A percentile compares a stretch with the other conserved stretches of the same genome.
Evolutionary conservation across 2,329 filamentous ascomycete genomes (phyloP).

Genomic region (Aspergillus quadricinctus): DNA sequence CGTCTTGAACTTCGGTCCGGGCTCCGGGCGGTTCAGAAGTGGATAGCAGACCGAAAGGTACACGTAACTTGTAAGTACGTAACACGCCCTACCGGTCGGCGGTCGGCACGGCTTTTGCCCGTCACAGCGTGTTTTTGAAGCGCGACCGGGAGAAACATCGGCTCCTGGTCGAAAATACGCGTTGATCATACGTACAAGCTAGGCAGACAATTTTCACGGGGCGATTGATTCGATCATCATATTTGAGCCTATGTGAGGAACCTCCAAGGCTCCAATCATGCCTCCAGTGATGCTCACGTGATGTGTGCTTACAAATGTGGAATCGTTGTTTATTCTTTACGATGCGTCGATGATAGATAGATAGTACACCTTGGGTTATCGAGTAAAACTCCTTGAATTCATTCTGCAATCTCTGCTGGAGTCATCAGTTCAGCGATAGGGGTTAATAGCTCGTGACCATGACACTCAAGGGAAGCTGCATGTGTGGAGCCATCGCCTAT

Average conservation of each 20-base stretch:
- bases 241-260: neutral
- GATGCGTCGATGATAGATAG: too few species aligned
- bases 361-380: too few species aligned
- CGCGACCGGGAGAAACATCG: neutral
- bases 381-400: too few species aligned
- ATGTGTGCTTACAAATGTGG: too few species aligned
- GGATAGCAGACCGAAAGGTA: conserved; percentile 17
- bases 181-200: neutral
- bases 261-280: too few species aligned
- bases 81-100: neutral
- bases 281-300: too few species aligned
- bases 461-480: conserved; percentile 30
- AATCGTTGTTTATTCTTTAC: too few species aligned
- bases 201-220: neutral
- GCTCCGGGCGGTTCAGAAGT: conserved; percentile 16
- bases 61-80: too few species aligned
- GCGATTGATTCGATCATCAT: neutral
- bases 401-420: neutral
- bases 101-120: neutral
- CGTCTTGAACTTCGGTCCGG: conserved; percentile 19
- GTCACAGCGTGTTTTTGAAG: conserved; percentile 3
- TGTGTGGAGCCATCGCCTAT: conserved; percentile 31
- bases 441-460: conserved; percentile 10
- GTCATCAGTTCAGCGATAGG: neutral
- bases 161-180: neutral